A percentile compares a stretch with the other conserved stretches of the same genome.
Conservation (phyloP, 805 yeast species). For the Metschnikowia orientalis region DNA sequence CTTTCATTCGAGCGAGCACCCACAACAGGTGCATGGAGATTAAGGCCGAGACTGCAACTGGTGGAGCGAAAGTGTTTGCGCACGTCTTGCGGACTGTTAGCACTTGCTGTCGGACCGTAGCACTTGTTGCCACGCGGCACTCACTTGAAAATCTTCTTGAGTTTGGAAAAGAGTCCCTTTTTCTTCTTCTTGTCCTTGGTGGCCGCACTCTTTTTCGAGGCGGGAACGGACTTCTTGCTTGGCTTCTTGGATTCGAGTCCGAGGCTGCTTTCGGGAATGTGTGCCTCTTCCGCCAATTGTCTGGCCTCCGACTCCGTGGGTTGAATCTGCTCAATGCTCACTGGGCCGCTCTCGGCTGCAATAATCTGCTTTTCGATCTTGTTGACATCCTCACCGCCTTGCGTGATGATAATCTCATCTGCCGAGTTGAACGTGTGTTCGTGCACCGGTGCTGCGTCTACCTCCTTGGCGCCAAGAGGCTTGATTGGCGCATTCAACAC, state of each 20-base stretch:
- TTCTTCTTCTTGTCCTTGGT: slow-evolving; percentile 24
- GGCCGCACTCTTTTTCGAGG: slow-evolving; percentile 9
- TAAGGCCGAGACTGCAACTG: no score
- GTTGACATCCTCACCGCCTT: slow-evolving; percentile 26
- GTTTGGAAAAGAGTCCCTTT: slow-evolving; percentile 39
- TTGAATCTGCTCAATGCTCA: slow-evolving; percentile 38
- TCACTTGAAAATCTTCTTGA: slow-evolving; percentile 38
- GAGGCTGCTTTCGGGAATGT: slow-evolving; percentile 10
- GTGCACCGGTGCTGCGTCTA: slow-evolving; percentile 18
- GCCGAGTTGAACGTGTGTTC: slow-evolving; percentile 17
- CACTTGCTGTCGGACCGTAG: no score
- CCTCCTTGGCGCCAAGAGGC: slow-evolving; percentile 14
- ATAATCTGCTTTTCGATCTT: slow-evolving; percentile 32
- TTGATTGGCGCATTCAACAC: slow-evolving; percentile 14
- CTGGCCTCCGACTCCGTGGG: slow-evolving; percentile 39
- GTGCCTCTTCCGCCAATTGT: slow-evolving; percentile 33
- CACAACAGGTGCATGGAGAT: no score
- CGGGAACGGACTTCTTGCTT: background rate
- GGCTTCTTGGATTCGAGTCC: slow-evolving; percentile 8
- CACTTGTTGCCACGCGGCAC: no score
- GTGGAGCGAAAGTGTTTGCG: no score
- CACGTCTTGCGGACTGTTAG: no score
- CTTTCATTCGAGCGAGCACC: no score
- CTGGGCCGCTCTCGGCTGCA: slow-evolving; percentile 34
- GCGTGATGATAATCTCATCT: slow-evolving; percentile 40